phyloP scores from a whole-genome alignment of 2,329 filamentous ascomycete genomes.

The Beauveria bassiana region DNA sequence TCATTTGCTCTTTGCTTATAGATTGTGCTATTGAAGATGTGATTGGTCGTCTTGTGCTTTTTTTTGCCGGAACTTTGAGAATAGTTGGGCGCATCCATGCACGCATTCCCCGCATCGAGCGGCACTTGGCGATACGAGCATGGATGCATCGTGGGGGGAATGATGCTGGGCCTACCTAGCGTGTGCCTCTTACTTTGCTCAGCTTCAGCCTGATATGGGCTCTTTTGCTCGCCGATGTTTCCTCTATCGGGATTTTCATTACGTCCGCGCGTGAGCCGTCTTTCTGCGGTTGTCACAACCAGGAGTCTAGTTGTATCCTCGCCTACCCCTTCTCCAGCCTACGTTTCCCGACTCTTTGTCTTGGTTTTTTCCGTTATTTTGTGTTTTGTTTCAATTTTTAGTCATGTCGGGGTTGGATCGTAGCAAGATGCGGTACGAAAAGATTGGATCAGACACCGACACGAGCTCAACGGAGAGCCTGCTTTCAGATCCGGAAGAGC shows the following conservation, averaged over 20 bases:
- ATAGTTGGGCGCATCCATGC: background rate
- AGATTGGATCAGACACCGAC: background rate
- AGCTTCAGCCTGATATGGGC: background rate
- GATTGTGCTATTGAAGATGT: background rate
- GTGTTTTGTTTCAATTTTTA: background rate
- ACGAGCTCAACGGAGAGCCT: background rate
- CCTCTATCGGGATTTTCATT: background rate
- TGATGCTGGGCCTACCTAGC: background rate
- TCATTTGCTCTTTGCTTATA: no score
- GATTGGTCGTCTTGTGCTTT: background rate
- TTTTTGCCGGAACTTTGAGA: background rate
- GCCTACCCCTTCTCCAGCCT: background rate
- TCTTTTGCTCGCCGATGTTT: background rate
- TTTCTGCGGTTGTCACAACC: background rate
- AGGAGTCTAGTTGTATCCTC: background rate
- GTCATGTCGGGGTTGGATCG: background rate
- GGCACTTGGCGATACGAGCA: background rate
- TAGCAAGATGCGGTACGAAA: background rate
- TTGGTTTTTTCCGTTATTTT: no score
- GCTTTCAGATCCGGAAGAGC: background rate
- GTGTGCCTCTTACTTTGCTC: background rate
- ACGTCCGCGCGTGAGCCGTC: background rate
- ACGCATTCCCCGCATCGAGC: background rate
- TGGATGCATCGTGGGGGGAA: background rate
- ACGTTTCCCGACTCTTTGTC: background rate